phyloP scores from a whole-genome alignment of 2,329 filamentous ascomycete genomes.

The Penicillium sclerotigenum region DNA sequence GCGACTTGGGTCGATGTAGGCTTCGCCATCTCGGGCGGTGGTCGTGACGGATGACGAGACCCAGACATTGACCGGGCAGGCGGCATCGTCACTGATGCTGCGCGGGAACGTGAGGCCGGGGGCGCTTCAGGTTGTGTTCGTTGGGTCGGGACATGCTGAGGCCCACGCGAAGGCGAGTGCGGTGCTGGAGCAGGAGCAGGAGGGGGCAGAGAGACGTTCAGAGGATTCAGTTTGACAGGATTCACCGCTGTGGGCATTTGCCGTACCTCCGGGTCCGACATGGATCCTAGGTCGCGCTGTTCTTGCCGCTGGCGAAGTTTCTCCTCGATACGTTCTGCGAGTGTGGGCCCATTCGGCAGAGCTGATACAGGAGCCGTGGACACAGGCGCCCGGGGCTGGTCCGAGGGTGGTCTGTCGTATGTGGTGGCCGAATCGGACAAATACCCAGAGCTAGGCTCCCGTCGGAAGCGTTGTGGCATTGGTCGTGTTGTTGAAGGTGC shows the following conservation, averaged over 20 bases:
- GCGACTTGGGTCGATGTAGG: neutral
- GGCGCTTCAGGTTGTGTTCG: constrained; percentile 5
- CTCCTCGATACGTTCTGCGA: constrained; percentile 36
- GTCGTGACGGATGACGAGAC: neutral
- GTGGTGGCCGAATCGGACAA: constrained; percentile 23
- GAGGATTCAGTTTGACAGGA: neutral
- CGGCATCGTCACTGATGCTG: constrained; percentile 9
- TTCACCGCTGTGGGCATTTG: neutral
- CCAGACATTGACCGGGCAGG: constrained; percentile 7
- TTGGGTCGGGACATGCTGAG: neutral
- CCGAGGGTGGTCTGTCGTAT: constrained; percentile 2
- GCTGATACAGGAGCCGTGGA: constrained; percentile 1
- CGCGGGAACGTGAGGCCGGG: constrained; percentile 4
- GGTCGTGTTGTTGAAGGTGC: constrained; percentile 5
- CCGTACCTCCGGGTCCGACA: constrained; percentile 15
- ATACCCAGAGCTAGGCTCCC: constrained; percentile 20
- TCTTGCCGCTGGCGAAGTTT: constrained; percentile 33
- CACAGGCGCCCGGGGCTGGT: neutral
- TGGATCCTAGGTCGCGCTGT: constrained; percentile 19
- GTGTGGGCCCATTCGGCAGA: constrained; percentile 14
- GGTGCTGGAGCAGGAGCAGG: constrained; percentile 6
- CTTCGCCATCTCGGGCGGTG: neutral
- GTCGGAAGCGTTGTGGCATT: constrained; percentile 6
- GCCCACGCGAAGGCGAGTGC: constrained; percentile 9
- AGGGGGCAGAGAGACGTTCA: neutral